Evolutionary conservation across 371 early-diverging fungal genomes (phyloP).

Genomic region (Nematocida ausubeli): DNA sequence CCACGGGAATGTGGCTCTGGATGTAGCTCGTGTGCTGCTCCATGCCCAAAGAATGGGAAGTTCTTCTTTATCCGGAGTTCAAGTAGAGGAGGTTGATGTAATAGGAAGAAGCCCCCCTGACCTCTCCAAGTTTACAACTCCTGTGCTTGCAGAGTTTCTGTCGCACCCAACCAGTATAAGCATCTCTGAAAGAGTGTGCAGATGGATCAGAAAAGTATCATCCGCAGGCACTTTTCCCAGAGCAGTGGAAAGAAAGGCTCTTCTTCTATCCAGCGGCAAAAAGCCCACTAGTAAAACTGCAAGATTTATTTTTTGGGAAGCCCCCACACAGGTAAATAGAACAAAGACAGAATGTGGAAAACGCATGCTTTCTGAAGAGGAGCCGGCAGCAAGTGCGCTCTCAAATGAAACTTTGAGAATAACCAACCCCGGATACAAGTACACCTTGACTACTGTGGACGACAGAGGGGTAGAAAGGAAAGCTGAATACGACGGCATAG

Average conservation of each 20-base stretch:
- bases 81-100: background rate
- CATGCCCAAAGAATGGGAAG: slow-evolving; percentile 66
- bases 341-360: background rate
- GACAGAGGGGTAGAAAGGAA: background rate
- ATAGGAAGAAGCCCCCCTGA: slow-evolving; percentile 41
- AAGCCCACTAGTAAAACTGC: background rate
- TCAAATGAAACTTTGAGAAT: background rate
- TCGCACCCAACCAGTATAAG: background rate
- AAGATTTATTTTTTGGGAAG: slow-evolving; percentile 29
- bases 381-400: background rate
- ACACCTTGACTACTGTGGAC: background rate
- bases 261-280: background rate
- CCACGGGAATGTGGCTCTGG: slow-evolving; percentile 88
- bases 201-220: background rate
- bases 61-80: background rate
- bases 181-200: background rate
- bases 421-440: background rate
- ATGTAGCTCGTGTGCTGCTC: slow-evolving; percentile 80
- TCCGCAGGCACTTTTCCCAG: no score
- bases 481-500: background rate
- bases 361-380: background rate
- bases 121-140: slow-evolving; percentile 10
- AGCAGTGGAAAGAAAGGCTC: background rate
- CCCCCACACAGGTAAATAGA: background rate
- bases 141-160: slow-evolving; percentile 43